A percentile compares a stretch with the other conserved stretches of the same genome.
Evolutionary conservation across 2,329 filamentous ascomycete species (phyloP).

Genomic region (Diaporthe batatas): DNA sequence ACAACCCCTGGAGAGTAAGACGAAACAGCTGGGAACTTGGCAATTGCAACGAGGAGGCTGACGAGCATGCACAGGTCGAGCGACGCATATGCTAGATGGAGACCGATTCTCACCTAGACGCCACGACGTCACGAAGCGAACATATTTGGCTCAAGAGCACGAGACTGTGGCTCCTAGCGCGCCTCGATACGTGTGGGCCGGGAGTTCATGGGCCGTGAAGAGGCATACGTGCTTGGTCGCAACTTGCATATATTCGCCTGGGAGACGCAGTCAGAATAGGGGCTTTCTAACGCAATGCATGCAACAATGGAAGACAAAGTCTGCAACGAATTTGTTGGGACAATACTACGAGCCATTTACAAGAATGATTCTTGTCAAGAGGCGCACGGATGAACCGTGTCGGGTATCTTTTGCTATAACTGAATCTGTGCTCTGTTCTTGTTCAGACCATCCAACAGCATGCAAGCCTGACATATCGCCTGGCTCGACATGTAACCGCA

Average conservation of each 20-base stretch:
- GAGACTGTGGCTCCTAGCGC: neutral
- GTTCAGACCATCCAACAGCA: constrained; percentile 89
- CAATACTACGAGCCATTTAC: constrained; percentile 1
- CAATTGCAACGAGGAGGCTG: constrained; percentile 3
- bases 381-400: constrained; percentile 1
- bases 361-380: neutral
- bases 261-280: constrained; percentile 28
- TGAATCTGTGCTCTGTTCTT: constrained; percentile 76
- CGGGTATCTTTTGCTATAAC: constrained; percentile 56
- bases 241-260: neutral
- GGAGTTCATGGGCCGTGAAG: neutral
- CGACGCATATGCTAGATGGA: constrained; percentile 61
- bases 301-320: neutral
- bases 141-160: neutral
- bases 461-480: constrained; percentile 92
- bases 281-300: constrained; percentile 8
- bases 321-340: neutral
- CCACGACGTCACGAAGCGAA: neutral
- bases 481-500: constrained; percentile 98
- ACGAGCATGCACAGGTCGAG: constrained; percentile 60
- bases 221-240: neutral
- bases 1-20: constrained; percentile 74
- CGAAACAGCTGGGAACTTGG: neutral
- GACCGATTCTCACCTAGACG: neutral
- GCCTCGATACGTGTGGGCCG: neutral